Evolutionary conservation across 495 filamentous ascomycete species (phyloP).

Genomic region (Neurospora discreta): DNA sequence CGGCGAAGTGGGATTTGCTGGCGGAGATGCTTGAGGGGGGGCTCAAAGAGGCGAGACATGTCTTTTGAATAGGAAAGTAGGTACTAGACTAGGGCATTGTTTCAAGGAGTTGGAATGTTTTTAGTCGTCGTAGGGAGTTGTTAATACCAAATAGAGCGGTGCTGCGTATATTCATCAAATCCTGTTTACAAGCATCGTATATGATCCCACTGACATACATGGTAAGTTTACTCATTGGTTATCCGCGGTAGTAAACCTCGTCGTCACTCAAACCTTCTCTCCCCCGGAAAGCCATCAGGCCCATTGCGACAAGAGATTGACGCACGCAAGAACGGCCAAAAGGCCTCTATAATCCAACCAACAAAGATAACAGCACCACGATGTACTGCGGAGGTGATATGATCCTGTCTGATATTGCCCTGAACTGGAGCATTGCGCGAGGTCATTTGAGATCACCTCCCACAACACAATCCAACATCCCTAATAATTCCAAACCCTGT

Average conservation of each 20-base stretch:
- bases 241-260: not conserved
- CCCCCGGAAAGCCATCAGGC: not conserved
- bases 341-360: not conserved
- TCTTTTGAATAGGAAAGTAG: not conserved
- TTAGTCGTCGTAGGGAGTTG: not conserved
- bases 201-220: too few relatives aligned
- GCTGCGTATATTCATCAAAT: not conserved
- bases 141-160: not conserved
- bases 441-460: not conserved
- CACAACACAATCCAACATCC: not conserved
- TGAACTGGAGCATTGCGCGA: not conserved
- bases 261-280: not conserved
- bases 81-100: not conserved
- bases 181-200: too few relatives aligned
- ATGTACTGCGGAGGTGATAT: not conserved
- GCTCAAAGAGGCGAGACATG: slow-evolving; percentile 15
- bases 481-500: not conserved
- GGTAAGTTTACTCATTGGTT: too few relatives aligned
- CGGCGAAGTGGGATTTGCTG: slow-evolving; percentile 45
- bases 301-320: not conserved
- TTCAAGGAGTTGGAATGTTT: not conserved
- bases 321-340: not conserved
- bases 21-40: slow-evolving; percentile 49
- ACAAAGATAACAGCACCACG: not conserved
- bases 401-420: not conserved